phyloP scores from a whole-genome alignment of 2,329 filamentous ascomycete genomes.

The Albophoma yamanashiensis region DNA sequence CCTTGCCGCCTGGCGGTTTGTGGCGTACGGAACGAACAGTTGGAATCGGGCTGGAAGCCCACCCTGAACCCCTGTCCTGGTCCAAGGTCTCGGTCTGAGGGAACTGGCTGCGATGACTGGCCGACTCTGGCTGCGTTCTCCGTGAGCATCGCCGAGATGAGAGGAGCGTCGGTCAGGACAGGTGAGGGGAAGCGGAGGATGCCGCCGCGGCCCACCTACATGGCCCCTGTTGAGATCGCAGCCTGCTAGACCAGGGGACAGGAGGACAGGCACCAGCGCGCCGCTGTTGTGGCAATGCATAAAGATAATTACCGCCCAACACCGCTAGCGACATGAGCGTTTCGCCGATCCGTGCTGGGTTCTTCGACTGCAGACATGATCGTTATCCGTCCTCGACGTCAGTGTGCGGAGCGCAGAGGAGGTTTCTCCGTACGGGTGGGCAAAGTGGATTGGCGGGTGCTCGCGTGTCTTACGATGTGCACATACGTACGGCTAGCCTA shows the following conservation, averaged over 20 bases:
- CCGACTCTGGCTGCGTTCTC: neutral
- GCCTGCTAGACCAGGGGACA: neutral
- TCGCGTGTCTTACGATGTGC: no score
- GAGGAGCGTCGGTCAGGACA: neutral
- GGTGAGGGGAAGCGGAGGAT: neutral
- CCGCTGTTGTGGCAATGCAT: neutral
- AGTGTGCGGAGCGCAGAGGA: neutral
- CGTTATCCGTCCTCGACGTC: neutral
- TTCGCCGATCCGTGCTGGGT: neutral
- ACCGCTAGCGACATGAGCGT: neutral
- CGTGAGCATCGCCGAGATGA: neutral
- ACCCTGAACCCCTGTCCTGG: neutral
- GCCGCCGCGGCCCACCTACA: neutral
- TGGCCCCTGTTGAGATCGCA: neutral
- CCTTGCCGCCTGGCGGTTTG: constrained; percentile 3
- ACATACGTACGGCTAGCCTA: no score
- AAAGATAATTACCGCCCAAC: neutral
- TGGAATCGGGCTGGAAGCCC: neutral
- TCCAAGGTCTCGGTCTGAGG: neutral
- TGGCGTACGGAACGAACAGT: neutral
- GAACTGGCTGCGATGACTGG: neutral
- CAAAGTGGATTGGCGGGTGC: neutral
- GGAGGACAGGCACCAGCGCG: neutral
- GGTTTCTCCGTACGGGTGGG: neutral
- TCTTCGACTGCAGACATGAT: neutral